phyloP scores from a whole-genome alignment of 495 filamentous ascomycete species.

The Penicillium lagena region DNA sequence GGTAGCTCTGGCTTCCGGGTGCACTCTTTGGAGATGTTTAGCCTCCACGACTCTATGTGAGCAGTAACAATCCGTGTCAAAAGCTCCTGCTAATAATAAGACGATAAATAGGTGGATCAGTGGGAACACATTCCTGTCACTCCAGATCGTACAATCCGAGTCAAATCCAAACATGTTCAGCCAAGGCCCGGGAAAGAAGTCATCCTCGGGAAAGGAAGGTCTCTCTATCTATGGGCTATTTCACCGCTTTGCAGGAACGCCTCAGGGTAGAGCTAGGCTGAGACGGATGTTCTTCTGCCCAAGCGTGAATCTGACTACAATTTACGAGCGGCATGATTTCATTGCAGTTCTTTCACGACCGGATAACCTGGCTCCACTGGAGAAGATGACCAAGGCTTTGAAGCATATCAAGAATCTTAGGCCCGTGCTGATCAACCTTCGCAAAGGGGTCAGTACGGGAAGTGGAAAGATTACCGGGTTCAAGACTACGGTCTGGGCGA shows the following conservation, averaged over 20 bases:
- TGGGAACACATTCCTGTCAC: constrained; percentile 67
- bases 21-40: constrained; percentile 68
- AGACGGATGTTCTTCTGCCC: constrained; percentile 83
- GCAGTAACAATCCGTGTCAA: not conserved
- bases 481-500: constrained; percentile 65
- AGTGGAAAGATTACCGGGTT: constrained; percentile 51
- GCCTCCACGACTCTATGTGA: constrained; percentile 67
- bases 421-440: constrained; percentile 61
- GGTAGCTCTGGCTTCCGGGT: constrained; percentile 50
- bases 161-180: constrained; percentile 79
- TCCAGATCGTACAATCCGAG: constrained; percentile 83
- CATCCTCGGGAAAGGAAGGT: constrained; percentile 73
- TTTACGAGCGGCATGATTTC: constrained; percentile 68
- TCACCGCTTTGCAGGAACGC: constrained; percentile 67
- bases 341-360: constrained; percentile 63
- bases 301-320: constrained; percentile 57
- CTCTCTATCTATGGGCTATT: constrained; percentile 88
- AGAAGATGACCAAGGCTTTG: constrained; percentile 55
- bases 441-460: constrained; percentile 65
- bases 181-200: constrained; percentile 63
- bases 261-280: constrained; percentile 71
- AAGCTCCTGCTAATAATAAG: too few relatives aligned
- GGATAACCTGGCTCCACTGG: constrained; percentile 55
- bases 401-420: constrained; percentile 76
- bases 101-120: constrained; percentile 60